Evolutionary conservation across 2,329 filamentous ascomycete genomes (phyloP), one percentile per base, ranked within the genome.

Genomic region (Stagonosporopsis rhizophila): DNA sequence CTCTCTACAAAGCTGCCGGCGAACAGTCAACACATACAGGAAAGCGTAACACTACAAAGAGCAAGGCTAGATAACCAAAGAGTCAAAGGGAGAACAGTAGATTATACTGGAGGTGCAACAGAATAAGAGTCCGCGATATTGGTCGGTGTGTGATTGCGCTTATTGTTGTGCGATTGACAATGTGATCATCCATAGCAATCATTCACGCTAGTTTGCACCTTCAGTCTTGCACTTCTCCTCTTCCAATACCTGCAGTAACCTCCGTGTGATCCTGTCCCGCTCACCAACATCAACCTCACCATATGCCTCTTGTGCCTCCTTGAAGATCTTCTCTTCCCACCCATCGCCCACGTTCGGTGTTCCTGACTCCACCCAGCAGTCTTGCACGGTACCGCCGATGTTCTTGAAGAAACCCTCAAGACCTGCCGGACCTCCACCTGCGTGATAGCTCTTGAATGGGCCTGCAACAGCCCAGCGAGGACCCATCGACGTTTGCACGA

Each of bases 381-480:
- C 79, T 63, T 83, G 79, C 48, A 86, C 80, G 1, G 83, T 85
- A 11, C 78, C 79, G 6, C 82, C 83, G 62, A 87, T 81, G 62
- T 86, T 86, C 41, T 79, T 76, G 61, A 86, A 78, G 55, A 86
- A 85, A 0, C 77, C 80, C 12, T 75, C 71, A 52, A 86, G 70
- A 1, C 85, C 84, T 2, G 78, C 80, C 11, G 77, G 75, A 2
- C 85, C 84, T 11, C 85, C 84, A 2, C 84, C 84, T 47, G 83
- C 83, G 72, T 84, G 81, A 72, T 86, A 87, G 44, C 81, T 82
- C 68, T 83, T 83, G 66, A 86, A 86, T 3, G 83, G 81, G 1
- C 84, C 84, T 20, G 81, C 68, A 8, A 65, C 64, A 1, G 60
- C 63, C 57, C 68, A 66, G 5, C 68, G 56, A 19, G 68, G 69